A percentile compares a stretch with the other conserved stretches of the same genome.
Evolutionary conservation across 2,329 filamentous ascomycete species (phyloP).

Genomic region (Penicillium italicum): DNA sequence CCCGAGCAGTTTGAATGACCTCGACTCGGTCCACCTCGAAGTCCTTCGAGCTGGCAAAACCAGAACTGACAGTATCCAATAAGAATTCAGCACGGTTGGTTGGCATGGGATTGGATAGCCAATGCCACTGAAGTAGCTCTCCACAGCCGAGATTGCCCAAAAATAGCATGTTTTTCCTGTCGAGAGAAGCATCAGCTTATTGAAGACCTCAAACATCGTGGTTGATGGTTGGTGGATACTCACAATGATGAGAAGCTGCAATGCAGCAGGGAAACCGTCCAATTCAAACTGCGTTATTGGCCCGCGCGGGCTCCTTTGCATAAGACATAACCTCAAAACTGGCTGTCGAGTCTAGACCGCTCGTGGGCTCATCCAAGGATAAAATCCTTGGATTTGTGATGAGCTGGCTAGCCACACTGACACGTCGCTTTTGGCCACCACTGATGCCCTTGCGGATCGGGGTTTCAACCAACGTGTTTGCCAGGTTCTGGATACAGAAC

Average conservation of each 20-base stretch:
- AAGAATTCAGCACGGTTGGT: constrained; percentile 79
- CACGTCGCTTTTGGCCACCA: constrained; percentile 77
- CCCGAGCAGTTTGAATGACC: constrained; percentile 56
- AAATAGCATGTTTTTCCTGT: constrained; percentile 69
- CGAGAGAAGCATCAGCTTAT: constrained; percentile 72
- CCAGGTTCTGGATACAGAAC: constrained; percentile 69
- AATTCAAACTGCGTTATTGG: constrained; percentile 55
- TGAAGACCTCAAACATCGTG: constrained; percentile 73
- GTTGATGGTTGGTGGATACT: constrained; percentile 85
- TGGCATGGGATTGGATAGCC: constrained; percentile 61
- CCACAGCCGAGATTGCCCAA: constrained; percentile 57
- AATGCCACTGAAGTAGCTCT: constrained; percentile 60
- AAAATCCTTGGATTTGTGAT: constrained; percentile 77
- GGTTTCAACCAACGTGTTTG: constrained; percentile 72
- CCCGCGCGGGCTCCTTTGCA: constrained; percentile 62
- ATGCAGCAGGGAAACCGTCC: not conserved
- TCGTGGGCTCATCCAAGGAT: constrained; percentile 81
- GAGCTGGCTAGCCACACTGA: constrained; percentile 75
- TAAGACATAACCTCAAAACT: constrained; percentile 74
- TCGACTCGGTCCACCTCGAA: constrained; percentile 50
- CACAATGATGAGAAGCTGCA: constrained; percentile 69
- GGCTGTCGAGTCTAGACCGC: constrained; percentile 73
- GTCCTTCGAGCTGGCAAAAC: constrained; percentile 58
- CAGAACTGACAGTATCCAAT: constrained; percentile 73
- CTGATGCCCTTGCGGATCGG: constrained; percentile 79